A percentile compares a stretch with the other conserved stretches of the same genome.
phyloP scores from a whole-genome alignment of 345 rosid species.

The Ceriops decandra region DNA sequence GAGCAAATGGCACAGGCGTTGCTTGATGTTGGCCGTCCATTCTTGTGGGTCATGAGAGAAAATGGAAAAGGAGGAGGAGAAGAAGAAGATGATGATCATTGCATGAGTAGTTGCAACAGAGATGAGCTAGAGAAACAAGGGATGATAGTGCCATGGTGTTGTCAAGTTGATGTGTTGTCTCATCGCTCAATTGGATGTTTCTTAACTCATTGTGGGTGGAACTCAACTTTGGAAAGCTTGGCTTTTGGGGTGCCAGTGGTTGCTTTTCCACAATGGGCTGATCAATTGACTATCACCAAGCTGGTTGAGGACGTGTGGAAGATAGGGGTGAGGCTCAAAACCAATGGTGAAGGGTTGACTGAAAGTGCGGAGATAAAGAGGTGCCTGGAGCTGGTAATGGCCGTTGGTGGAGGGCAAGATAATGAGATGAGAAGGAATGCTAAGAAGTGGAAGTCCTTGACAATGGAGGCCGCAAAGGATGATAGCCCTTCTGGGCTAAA shows the following conservation, averaged over 20 bases:
- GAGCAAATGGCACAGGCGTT: slow-evolving; percentile 44
- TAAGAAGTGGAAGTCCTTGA: slow-evolving; percentile 48
- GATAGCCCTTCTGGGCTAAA: slow-evolving; percentile 54
- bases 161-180: slow-evolving; percentile 57
- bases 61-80: slow-evolving; percentile 22
- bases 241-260: slow-evolving; percentile 50
- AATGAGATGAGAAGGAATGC: slow-evolving; percentile 41
- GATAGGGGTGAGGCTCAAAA: slow-evolving; percentile 48
- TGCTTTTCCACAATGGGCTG: slow-evolving; percentile 62
- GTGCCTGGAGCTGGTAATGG: slow-evolving; percentile 60
- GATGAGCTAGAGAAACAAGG: slow-evolving; percentile 51
- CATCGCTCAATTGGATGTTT: slow-evolving; percentile 58
- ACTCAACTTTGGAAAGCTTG: slow-evolving; percentile 59
- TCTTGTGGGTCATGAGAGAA: slow-evolving; percentile 52
- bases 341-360: slow-evolving; percentile 42
- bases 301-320: slow-evolving; percentile 51
- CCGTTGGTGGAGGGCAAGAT: slow-evolving; percentile 23
- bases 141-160: slow-evolving; percentile 64
- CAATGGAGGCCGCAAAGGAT: slow-evolving; percentile 36
- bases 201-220: slow-evolving; percentile 78
- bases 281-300: slow-evolving; percentile 59
- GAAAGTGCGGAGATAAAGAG: slow-evolving; percentile 50
- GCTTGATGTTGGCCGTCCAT: slow-evolving; percentile 29
- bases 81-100: slow-evolving; percentile 24
- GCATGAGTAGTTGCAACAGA: slow-evolving; percentile 20